Conservation (phyloP, 768 basidiomycete genomes). For the Termitomyces sp. region DNA sequence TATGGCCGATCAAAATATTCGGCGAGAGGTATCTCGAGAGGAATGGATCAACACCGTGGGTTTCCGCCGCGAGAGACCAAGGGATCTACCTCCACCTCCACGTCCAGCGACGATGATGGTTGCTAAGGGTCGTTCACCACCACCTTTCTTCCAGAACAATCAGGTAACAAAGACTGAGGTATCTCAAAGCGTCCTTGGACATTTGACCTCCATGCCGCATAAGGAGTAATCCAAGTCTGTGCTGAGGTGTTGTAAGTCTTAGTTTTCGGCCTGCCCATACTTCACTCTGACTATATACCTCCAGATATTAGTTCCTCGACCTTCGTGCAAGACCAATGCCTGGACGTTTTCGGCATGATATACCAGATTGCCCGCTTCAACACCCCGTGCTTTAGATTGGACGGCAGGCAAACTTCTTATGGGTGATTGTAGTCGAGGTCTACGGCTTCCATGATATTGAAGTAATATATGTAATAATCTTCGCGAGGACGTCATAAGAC, state of each 20-base stretch:
- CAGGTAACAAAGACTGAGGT: neutral
- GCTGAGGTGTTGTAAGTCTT: neutral
- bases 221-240: neutral
- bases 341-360: too few relatives aligned
- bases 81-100: constrained; percentile 7
- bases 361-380: neutral
- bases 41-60: constrained; percentile 50
- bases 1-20: constrained; percentile 26
- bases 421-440: neutral
- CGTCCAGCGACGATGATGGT: neutral
- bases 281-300: neutral
- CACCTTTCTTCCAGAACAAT: constrained; percentile 13
- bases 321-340: neutral
- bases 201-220: neutral
- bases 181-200: neutral
- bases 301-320: neutral
- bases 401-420: neutral
- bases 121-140: neutral
- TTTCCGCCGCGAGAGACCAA: constrained; percentile 30
- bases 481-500: neutral
- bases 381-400: neutral
- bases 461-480: neutral
- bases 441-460: neutral
- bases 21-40: constrained; percentile 34
- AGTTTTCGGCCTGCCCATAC: neutral